Conservation (phyloP, 371 early-diverging fungal species). For the Funneliformis caledonium region DNA sequence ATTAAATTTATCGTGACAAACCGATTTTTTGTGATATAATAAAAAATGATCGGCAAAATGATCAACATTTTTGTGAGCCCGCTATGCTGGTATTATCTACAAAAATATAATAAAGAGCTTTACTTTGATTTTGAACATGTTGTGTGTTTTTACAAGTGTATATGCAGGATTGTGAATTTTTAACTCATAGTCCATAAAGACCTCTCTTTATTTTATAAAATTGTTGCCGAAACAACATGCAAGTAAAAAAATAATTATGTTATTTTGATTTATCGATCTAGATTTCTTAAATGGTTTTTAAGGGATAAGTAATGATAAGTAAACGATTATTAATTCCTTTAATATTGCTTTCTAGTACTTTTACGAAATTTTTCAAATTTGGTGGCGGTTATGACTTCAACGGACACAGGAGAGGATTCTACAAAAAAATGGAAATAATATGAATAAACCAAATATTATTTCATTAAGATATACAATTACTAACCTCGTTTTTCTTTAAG, state of each 20-base stretch:
- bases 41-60: no score
- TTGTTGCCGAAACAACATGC: constrained; percentile 7
- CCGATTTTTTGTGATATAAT: no score
- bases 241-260: constrained; percentile 20
- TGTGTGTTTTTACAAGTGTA: no score
- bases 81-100: no score
- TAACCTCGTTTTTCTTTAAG: neutral
- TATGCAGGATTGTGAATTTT: constrained; percentile 19
- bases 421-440: constrained; percentile 2
- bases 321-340: neutral
- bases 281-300: no score
- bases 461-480: neutral
- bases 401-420: neutral
- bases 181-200: neutral
- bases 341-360: neutral
- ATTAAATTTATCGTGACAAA: no score
- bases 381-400: neutral
- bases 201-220: constrained; percentile 7
- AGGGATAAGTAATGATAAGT: no score
- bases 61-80: no score
- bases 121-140: no score
- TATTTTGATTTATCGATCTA: neutral
- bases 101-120: no score
- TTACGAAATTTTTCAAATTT: neutral
- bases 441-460: constrained; percentile 5